These are phyloP conservation scores for Durusdinium trenchii DNA, from an alignment of 73 alveolate genomes.

Conservation along the genomic window DNA sequence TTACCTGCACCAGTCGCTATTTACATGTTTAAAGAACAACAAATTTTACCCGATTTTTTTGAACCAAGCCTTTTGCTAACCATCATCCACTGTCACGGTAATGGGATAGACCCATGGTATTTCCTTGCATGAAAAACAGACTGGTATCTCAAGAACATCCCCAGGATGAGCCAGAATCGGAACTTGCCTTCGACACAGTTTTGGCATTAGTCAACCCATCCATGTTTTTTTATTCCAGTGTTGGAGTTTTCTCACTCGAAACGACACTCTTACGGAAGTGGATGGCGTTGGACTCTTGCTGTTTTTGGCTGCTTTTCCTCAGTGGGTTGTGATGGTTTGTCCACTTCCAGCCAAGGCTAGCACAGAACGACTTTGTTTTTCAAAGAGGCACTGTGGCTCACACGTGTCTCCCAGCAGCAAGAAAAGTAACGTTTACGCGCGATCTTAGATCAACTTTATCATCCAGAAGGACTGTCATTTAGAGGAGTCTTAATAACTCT, in stretches of 20 bases:
- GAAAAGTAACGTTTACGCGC: too few relatives aligned
- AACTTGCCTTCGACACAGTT: background rate
- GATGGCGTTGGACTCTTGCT: background rate
- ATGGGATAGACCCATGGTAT: too few relatives aligned
- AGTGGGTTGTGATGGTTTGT: too few relatives aligned
- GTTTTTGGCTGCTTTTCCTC: background rate
- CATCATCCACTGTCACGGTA: too few relatives aligned
- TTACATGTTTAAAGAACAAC: too few relatives aligned
- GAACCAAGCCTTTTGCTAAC: background rate
- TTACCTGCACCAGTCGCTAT: background rate
- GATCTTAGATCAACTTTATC: too few relatives aligned
- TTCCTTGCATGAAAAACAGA: too few relatives aligned
- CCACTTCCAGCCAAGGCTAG: background rate
- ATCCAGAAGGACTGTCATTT: background rate
- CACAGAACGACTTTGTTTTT: conserved; percentile 29
- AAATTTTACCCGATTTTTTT: background rate
- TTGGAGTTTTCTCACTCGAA: background rate
- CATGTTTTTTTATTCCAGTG: background rate
- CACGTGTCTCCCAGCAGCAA: background rate
- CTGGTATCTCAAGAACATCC: too few relatives aligned
- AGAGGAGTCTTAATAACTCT: background rate
- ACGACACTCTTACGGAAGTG: too few relatives aligned
- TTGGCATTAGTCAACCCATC: background rate
- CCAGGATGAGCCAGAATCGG: background rate
- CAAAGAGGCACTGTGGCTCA: conserved; percentile 33